phyloP scores from a whole-genome alignment of 768 basidiomycete genomes.

The Cyclocybe aegerita region DNA sequence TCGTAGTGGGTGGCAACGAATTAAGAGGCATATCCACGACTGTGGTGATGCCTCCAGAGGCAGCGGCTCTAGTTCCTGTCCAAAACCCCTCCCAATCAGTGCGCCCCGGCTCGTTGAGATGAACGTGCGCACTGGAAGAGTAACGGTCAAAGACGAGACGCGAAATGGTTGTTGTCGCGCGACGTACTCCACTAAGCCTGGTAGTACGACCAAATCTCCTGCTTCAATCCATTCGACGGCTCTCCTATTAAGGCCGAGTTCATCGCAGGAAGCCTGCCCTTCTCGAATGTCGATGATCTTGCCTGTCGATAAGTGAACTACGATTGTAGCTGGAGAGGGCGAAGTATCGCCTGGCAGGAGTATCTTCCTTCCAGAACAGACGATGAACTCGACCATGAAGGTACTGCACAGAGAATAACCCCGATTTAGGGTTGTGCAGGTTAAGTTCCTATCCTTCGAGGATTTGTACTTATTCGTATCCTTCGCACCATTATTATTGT shows the following conservation, averaged over 20 bases:
- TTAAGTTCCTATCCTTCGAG: too few species aligned
- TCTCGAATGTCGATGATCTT: slow-evolving; percentile 54
- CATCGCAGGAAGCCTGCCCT: slow-evolving; percentile 27
- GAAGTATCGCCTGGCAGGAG: slow-evolving; percentile 49
- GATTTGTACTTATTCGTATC: too few species aligned
- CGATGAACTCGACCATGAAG: slow-evolving; percentile 22
- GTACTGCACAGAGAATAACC: not conserved
- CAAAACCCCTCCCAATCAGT: slow-evolving; percentile 94
- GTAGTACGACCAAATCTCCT: slow-evolving; percentile 60
- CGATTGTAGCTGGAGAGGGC: slow-evolving; percentile 65
- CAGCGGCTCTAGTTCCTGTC: slow-evolving; percentile 89
- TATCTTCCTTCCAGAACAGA: slow-evolving; percentile 56
- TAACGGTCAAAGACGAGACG: slow-evolving; percentile 6
- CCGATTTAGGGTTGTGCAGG: too few species aligned
- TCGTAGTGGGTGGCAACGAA: slow-evolving; percentile 95
- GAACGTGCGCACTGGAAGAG: slow-evolving; percentile 74
- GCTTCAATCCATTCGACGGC: slow-evolving; percentile 50
- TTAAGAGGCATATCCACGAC: slow-evolving; percentile 98
- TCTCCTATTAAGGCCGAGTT: slow-evolving; percentile 25
- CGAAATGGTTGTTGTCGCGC: not conserved
- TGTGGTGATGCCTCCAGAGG: slow-evolving; percentile 93
- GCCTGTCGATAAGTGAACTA: slow-evolving; percentile 55
- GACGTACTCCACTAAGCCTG: slow-evolving; percentile 80
- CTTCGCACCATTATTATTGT: too few species aligned
- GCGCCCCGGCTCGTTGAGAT: slow-evolving; percentile 91